Conservation (phyloP, 2,329 filamentous ascomycete genomes). For the Phoma sp. region DNA sequence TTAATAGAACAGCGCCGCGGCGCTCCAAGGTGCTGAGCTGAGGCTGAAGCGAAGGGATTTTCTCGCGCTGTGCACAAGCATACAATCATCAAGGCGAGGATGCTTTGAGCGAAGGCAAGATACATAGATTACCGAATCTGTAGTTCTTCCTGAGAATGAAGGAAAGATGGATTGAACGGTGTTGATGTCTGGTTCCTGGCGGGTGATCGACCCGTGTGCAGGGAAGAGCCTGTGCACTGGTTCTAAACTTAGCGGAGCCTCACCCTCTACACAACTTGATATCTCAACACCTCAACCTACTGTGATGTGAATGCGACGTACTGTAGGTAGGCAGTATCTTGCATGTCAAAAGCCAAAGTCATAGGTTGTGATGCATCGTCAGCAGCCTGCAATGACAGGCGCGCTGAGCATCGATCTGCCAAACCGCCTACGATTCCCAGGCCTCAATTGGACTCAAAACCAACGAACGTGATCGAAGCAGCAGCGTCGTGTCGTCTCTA, state of each 20-base stretch:
- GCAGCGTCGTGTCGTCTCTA: neutral
- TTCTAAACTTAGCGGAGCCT: conserved; percentile 8
- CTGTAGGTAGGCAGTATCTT: neutral
- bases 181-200: conserved; percentile 6
- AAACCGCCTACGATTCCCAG: neutral
- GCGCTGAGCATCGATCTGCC: neutral
- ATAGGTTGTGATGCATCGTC: neutral
- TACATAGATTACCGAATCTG: neutral
- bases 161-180: neutral
- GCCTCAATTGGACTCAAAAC: neutral
- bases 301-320: no score
- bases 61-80: neutral
- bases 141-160: neutral
- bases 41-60: conserved; percentile 3
- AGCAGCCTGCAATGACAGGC: neutral
- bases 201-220: conserved; percentile 12
- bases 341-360: neutral
- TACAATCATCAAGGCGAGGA: no score
- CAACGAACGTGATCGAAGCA: neutral
- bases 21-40: conserved; percentile 13
- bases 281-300: neutral
- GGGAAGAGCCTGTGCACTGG: conserved; percentile 3
- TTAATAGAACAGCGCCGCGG: conserved; percentile 7
- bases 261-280: neutral
- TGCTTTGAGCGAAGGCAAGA: neutral